Conservation (phyloP, 1,284 basidiomycete genomes). For the Papiliotrema laurentii region DNA sequence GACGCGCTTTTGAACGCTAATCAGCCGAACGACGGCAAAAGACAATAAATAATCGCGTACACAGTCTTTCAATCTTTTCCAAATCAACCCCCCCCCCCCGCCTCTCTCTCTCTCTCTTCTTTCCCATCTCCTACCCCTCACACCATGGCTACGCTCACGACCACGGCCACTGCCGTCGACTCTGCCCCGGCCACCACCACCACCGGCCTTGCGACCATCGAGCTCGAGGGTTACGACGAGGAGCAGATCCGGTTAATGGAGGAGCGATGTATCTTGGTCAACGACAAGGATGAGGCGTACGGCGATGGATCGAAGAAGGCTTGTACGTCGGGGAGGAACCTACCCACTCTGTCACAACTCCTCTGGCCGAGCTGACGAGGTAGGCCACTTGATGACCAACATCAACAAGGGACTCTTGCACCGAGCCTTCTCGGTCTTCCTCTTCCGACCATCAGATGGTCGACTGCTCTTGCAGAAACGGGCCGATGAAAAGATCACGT, state of each 20-base stretch:
- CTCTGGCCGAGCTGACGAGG: neutral
- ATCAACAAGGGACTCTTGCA: slow-evolving; percentile 93
- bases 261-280: slow-evolving; percentile 92
- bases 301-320: slow-evolving; percentile 96
- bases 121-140: neutral
- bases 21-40: too few relatives aligned
- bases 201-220: slow-evolving; percentile 11
- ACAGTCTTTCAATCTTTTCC: too few relatives aligned
- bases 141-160: slow-evolving; percentile 13
- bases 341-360: neutral
- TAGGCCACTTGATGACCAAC: slow-evolving; percentile 97
- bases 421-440: slow-evolving; percentile 95
- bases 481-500: slow-evolving; percentile 97
- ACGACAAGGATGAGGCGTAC: slow-evolving; percentile 79
- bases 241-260: slow-evolving; percentile 78
- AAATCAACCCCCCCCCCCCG: too few relatives aligned
- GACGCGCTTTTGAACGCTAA: too few relatives aligned
- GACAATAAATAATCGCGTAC: too few relatives aligned
- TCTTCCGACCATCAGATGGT: slow-evolving; percentile 91
- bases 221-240: slow-evolving; percentile 47
- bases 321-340: slow-evolving; percentile 56
- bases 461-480: slow-evolving; percentile 93
- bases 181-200: neutral
- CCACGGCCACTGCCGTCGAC: neutral
- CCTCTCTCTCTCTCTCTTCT: neutral